These are phyloP conservation scores for Ophiorrhiza pumila DNA, from an alignment of 257 asterid genomes.

Conservation along the genomic window DNA sequence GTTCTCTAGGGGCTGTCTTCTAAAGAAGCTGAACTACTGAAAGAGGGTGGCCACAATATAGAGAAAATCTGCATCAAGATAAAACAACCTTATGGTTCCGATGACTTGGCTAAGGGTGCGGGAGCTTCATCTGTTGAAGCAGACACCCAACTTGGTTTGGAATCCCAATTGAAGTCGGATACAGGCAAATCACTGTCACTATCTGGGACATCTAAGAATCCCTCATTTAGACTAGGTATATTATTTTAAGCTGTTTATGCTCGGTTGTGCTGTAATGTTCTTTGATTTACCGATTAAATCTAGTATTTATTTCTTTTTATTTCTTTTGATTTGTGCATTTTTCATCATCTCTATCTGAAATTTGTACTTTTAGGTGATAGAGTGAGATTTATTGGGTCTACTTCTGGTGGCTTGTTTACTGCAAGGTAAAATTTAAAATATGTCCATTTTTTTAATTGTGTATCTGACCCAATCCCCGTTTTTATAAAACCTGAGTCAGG, in stretches of 20 bases:
- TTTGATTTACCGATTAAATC: background rate
- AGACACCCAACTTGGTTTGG: conserved; percentile 38
- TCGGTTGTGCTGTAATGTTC: background rate
- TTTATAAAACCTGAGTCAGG: background rate
- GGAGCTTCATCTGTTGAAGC: conserved; percentile 51
- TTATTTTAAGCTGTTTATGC: conserved; percentile 13
- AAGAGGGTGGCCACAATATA: conserved; percentile 48
- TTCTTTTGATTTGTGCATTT: conserved; percentile 8
- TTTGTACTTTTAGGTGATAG: conserved; percentile 59
- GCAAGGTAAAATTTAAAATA: conserved; percentile 42
- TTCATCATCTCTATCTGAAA: conserved; percentile 17
- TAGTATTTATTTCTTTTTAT: conserved; percentile 2
- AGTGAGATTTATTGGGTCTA: conserved; percentile 70
- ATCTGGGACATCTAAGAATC: conserved; percentile 45
- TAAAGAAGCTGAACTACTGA: conserved; percentile 64
- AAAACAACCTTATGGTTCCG: conserved; percentile 46
- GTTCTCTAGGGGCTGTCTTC: conserved; percentile 51
- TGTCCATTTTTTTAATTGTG: background rate
- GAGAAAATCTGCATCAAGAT: conserved; percentile 43
- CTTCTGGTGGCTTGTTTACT: conserved; percentile 48
- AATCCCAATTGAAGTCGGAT: conserved; percentile 47
- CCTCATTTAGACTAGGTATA: conserved; percentile 46
- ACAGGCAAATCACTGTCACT: conserved; percentile 38
- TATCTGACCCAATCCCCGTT: background rate
- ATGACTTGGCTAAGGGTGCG: conserved; percentile 48